Evolutionary conservation across 345 rosid genomes (phyloP), one percentile per base, ranked within the genome.

Genomic region (Linum usitatissimum): DNA sequence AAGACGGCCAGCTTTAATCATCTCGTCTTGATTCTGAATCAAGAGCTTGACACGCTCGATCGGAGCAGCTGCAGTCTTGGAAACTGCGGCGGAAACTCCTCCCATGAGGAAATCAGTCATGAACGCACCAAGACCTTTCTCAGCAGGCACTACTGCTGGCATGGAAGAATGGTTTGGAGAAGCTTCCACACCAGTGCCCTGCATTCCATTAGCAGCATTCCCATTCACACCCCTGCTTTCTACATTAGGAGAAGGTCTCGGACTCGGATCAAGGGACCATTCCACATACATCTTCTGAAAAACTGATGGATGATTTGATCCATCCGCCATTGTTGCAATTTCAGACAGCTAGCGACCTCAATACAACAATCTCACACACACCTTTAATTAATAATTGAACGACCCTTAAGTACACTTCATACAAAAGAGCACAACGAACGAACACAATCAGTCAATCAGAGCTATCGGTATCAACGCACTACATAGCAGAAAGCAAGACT

Each of bases 1-100:
- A 9, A 72, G 54, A 18, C 75, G 63, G 17, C 76, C 72, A 36
- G 68, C 59, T 67, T 72, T 72, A 42, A 72, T 64, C 76, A 72
- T 72, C 51, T 67, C 76, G 48, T 68, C 76, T 60, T 72, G 76
- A 56, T 72, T 72, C 63, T 68, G 76, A 55, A 72, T 72, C 66
- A 72, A 48, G 20, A 72, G 71, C 59, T 66, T 72, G 60, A 72
- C 76, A 12, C 68, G 69, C 64, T 72, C 76, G 49, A 72, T 67
- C 17, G 72, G 72, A 48, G 71, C 76, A 40, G 76, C 70, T 3
- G 70, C 76, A 18, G 67, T 67, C 69, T 68, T 72, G 36, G 76
- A 72, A 39, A 72, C 70, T 23, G 76, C 70, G 1, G 71, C 71
- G 14, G 69, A 72, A 3, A 72, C 72, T 42, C 76, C 76, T 42